Evolutionary conservation across 2,329 filamentous ascomycete genomes (phyloP).

Genomic region (Curvularia eragrostidis): DNA sequence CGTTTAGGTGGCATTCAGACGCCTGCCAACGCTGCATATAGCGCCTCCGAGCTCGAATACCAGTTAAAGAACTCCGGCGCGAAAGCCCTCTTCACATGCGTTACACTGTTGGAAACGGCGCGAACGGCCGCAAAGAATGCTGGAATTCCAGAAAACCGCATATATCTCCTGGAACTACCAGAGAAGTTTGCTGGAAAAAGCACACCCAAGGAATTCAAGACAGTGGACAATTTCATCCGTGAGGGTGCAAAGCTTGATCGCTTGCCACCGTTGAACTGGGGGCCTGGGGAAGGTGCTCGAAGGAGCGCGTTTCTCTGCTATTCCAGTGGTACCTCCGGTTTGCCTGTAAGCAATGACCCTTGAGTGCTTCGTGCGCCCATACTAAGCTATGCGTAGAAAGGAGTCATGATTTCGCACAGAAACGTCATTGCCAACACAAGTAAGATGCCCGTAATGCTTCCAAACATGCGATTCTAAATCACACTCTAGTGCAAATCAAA

Average conservation of each 20-base stretch:
- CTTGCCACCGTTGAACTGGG: conserved; percentile 65
- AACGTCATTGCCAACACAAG: conserved; percentile 78
- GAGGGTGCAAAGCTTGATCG: conserved; percentile 64
- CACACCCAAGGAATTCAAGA: conserved; percentile 62
- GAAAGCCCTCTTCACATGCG: conserved; percentile 74
- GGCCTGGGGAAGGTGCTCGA: conserved; percentile 68
- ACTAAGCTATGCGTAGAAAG: conserved; percentile 64
- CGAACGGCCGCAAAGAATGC: conserved; percentile 68
- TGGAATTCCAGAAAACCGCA: conserved; percentile 67
- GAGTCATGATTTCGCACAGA: conserved; percentile 79
- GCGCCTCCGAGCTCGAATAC: conserved; percentile 71
- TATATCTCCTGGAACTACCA: conserved; percentile 74
- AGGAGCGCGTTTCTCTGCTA: conserved; percentile 80
- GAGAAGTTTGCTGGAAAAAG: conserved; percentile 59
- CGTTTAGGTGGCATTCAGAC: conserved; percentile 75
- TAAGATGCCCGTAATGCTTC: conserved; percentile 17
- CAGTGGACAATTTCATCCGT: conserved; percentile 69
- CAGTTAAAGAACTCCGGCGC: conserved; percentile 74
- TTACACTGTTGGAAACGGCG: conserved; percentile 69
- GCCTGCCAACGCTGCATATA: conserved; percentile 78
- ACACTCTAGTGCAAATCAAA: conserved; percentile 61
- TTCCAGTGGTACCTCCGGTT: conserved; percentile 78
- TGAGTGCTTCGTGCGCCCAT: not conserved
- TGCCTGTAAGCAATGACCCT: conserved; percentile 64
- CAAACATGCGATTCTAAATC: conserved; percentile 1